phyloP scores from a whole-genome alignment of 345 rosid species.

The Brassica rapa region DNA sequence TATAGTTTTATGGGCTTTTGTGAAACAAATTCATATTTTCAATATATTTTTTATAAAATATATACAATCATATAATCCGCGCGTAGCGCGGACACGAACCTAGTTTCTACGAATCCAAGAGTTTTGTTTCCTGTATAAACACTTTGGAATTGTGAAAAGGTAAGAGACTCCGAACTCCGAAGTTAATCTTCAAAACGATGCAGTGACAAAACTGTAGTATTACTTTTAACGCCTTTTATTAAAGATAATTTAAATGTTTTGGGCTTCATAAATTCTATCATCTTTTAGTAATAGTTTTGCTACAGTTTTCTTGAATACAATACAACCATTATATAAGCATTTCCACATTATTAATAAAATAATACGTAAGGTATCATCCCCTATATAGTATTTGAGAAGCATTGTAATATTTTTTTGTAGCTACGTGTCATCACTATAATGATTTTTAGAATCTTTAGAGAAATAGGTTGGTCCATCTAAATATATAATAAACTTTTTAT shows the following conservation, averaged over 20 bases:
- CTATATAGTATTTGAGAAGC: too few relatives aligned
- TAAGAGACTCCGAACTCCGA: background rate
- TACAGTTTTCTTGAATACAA: background rate
- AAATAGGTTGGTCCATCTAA: too few relatives aligned
- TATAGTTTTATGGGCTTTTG: too few relatives aligned
- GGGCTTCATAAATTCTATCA: background rate
- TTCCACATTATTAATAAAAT: background rate
- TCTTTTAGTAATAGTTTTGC: background rate
- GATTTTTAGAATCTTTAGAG: too few relatives aligned
- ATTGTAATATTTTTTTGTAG: too few relatives aligned
- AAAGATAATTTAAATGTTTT: background rate
- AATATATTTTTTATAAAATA: too few relatives aligned
- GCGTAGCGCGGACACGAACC: too few relatives aligned
- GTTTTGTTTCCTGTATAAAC: background rate
- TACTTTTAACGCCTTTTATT: background rate
- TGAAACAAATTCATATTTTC: too few relatives aligned
- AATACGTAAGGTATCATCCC: background rate
- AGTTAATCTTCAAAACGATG: background rate
- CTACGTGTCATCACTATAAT: too few relatives aligned
- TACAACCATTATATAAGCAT: background rate
- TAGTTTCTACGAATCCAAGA: conserved; percentile 19
- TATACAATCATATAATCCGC: too few relatives aligned
- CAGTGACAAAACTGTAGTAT: background rate
- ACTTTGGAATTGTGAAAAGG: conserved; percentile 9
- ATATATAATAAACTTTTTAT: too few relatives aligned